Evolutionary conservation across 2,329 filamentous ascomycete genomes (phyloP), one percentile per base, ranked within the genome.

Genomic region (Diaporthe ilicicola): DNA sequence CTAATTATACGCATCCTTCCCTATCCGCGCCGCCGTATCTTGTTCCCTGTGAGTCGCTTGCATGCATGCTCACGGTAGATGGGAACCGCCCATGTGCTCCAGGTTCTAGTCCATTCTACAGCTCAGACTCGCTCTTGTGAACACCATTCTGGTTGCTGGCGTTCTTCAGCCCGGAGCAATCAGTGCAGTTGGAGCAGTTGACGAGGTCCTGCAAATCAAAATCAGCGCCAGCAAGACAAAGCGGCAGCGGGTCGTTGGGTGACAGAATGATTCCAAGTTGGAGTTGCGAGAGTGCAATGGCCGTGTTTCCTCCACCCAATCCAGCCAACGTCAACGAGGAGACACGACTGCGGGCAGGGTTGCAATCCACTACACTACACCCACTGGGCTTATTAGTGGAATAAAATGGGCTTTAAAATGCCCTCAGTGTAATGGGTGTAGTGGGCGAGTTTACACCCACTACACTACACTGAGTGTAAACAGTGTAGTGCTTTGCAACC

Each of bases 181-280:
- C 46, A n/a, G 27, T 72, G 61, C 70, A 72, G 22, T 72, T 72
- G 37, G 67, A 70, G 53, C 67, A 72, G 15, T 59, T 39, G 67
- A 72, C 13, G 34, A 64, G 56, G 46, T 66, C 34, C 70, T 72
- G 53, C 13, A 5, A 8, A n/a, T 15, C 22, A 51, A 2, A 3
- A 4, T 15, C 8, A 6, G 13, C n/a, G 29, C 59, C 34, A 68
- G 66, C 32, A 42, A 39, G 10, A 15, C 4, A 8, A n/a, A 32
- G 15, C 55, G 17, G 4, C 1, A 32, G 10, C 2, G 3, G 1
- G 19, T 9, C 4, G 39, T 29, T 17, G 19, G 12, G 34, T 22
- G 17, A 15, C 3, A 10, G 9, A 39, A 12, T n/a, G 17, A 32
- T 32, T 29, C 62, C 15, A 32, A 15, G 24, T 19, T 50, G 54